Base-by-base conservation (phyloP, 177 flowering plant species). In the Vitis hybrid region DNA sequence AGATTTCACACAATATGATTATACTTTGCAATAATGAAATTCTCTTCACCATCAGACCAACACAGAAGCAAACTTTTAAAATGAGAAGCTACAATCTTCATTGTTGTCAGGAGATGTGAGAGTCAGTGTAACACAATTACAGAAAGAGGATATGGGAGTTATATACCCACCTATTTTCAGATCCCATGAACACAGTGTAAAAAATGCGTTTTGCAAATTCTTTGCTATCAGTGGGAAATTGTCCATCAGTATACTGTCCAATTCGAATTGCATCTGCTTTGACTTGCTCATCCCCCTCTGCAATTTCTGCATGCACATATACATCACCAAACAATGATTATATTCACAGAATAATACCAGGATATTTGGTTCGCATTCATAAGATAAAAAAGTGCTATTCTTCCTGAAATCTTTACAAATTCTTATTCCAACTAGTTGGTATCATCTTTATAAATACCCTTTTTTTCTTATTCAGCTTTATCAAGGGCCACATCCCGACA, bases 211-310 rank as follows among this genome's bases (percentile, higher is more conserved):
- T 86, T 30, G 99, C 99, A 79, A 95, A 90, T 77, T 95, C 99
- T 79, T 82, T 89, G 89, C 98, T 89, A 71, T 91, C 95, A 59
- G 83, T 87, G 21, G 99, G 99, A 81, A 80, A 85, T 68, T 91
- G 82, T 19, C 97, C 98, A 82, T 88, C 86, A 35, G 77, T 69
- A 72, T 95, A 95, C 52, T 85, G 73, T 50, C 99, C 99, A 74
- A 95, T 86, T 62, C 97, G 85, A 65, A 90, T 84, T 50, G 99
- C 98, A 90, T 95, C 99, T 78, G 90, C 87, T 86, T 93, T 95
- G 62, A 91, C 97, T 81, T 93, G 88, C 75, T 91, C 91, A 74
- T 90, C 93, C 19, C 97, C 97, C 72, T 82, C 81, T 52, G 75
- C 86, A 69, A 95, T 95, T 74, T 89, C 98, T 95, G 89, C 78